Base-by-base conservation (phyloP, 176 grass and related monocot genomes). In the Pontederia paniculata region DNA sequence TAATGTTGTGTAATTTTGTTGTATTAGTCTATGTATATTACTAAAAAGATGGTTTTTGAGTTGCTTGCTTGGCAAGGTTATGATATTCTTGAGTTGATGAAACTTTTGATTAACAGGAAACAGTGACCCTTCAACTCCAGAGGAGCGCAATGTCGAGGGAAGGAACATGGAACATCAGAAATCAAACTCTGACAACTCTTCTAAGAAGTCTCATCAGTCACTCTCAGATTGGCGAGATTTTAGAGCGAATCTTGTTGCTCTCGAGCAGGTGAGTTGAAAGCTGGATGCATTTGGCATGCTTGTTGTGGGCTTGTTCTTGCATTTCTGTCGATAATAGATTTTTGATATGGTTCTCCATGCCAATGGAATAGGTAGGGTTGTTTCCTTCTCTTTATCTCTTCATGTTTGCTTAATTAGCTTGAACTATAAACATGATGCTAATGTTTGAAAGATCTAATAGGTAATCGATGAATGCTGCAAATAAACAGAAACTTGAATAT, bases 141-240 rank as follows among this genome's bases (percentile, higher is more conserved):
- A 61, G 58, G 91, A 65, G 75, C 83, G 88, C 70, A 65, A 28
- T 58, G 28, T 57, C n/a, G 75, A 81, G 17, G 57, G 42, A 57
- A 44, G 17, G 22, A 71, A 17, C 54, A 69, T 73, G 71, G 65
- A 48, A 49, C 63, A 67, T 16, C 71, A 68, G 11, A 71, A 89
- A 62, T 61, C 65, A 58, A 73, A 84, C 60, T 78, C 69, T 57
- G 70, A 56, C 44, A 77, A 81, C 23, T 49, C 60, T 0, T 48
- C 77, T 51, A 76, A 66, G 63, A 45, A 83, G 66, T 58, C 79
- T 37, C 50, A 63, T 65, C 71, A 71, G 13, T 22, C 46, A 48
- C 61, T 81, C 56, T 73, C 87, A 59, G 85, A 98, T 70, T 98
- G 93, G 93, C 65, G 93, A 65, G 78, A 98, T 70, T 85, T 98